Evolutionary conservation across 805 yeast species (phyloP), one percentile per base, ranked within the genome.

Genomic region (Saccharomycopsis guyanensis): DNA sequence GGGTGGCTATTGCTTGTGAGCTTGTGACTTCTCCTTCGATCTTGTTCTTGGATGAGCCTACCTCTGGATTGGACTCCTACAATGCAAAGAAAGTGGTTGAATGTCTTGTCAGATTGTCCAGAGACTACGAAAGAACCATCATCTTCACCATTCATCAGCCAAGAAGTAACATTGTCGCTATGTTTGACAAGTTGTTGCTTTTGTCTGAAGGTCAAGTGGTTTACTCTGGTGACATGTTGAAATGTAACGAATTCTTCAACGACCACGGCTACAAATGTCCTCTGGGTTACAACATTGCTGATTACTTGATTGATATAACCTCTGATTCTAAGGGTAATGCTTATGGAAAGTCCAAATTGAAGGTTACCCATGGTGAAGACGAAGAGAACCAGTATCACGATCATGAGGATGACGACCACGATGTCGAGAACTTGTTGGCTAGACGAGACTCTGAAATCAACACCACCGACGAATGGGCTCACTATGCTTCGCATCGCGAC

Each of bases 121-220:
- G 80, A 48, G 82, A 80, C 56, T 85, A 81, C 62, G 80, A 84
- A 50, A 78, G 97, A 59, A 91, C 98, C 0, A 79, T 93, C 41
- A 77, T 93, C 1, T 83, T 93, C 60, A 87, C 98, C 0, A 93
- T 93, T 54, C 98, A 93, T 66, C 98, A 93, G 61, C 98, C 98
- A 8, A 74, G 98, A 58, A 86, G 96, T 47, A 93, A 93, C 59
- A 91, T 93, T 60, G 97, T 93, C 29, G 81, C 96, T 0, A 66
- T 86, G 47, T 93, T 93, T 63, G 96, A 91, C 59, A 81, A 82
- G 56, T 71, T 93, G 41, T 63, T 91, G 1, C 67, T 93, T 42
- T 69, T 93, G 44, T 82, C 96, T 22, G 83, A 83, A 53, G 97
- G 98, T 50, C 79, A 80, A 53, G 67, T 87, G 61, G 82, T 89